Conservation (phyloP, 2,329 filamentous ascomycete genomes). For the Geosmithia flava region DNA sequence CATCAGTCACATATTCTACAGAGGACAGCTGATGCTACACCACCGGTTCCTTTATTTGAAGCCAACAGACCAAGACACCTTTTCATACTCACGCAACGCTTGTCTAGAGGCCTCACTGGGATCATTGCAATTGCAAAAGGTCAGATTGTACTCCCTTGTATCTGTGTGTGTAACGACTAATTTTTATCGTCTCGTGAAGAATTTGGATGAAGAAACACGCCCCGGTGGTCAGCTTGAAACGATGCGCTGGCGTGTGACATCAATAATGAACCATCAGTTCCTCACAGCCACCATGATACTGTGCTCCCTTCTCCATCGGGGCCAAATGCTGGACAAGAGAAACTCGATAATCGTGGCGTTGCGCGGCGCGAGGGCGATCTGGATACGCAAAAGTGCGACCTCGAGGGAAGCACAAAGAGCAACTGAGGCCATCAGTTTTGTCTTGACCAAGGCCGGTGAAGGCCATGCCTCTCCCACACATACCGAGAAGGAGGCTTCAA, state of each 20-base stretch:
- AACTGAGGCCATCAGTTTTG: not conserved
- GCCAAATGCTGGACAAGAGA: not conserved
- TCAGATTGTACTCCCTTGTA: not conserved
- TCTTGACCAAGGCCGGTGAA: not conserved
- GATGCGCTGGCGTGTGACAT: constrained; percentile 10
- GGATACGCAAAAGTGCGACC: not conserved
- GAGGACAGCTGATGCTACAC: constrained; percentile 17
- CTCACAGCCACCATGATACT: constrained; percentile 8
- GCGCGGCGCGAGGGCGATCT: not conserved
- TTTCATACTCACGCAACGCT: constrained; percentile 10
- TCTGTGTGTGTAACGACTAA: not conserved
- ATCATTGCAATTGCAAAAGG: constrained; percentile 3
- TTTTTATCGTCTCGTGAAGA: constrained; percentile 7
- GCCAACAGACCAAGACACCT: not conserved
- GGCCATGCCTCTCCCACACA: not conserved
- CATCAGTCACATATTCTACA: constrained; percentile 14
- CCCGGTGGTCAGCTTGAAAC: constrained; percentile 8
- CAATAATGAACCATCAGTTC: constrained; percentile 11
- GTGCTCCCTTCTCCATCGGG: not conserved
- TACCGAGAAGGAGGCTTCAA: not conserved
- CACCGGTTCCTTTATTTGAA: constrained; percentile 9
- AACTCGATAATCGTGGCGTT: not conserved
- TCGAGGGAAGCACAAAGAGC: constrained; percentile 1
- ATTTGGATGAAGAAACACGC: constrained; percentile 10
- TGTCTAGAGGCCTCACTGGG: constrained; percentile 11